Evolutionary conservation across 768 basidiomycete genomes (phyloP).

Genomic region (Auriscalpium microsporum): DNA sequence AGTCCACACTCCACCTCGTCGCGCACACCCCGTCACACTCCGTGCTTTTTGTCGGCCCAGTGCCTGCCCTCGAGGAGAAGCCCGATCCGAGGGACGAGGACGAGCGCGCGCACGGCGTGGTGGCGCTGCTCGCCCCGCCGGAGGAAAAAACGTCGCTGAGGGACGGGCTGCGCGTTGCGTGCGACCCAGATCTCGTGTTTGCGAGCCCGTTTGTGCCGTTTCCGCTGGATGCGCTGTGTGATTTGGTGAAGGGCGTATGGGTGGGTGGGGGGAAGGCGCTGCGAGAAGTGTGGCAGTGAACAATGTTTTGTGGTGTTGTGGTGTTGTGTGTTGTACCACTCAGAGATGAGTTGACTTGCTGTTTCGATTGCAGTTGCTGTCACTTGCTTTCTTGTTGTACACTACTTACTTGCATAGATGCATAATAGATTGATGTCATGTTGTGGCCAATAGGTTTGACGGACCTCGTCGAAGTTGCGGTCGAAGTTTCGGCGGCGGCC

Average conservation of each 20-base stretch:
- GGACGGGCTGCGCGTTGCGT: neutral
- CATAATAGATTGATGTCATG: too few relatives aligned
- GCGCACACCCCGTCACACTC: constrained; percentile 25
- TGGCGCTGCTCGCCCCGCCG: neutral
- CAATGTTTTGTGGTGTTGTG: neutral
- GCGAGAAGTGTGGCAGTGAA: neutral
- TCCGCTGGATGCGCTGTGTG: neutral
- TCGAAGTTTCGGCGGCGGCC: too few relatives aligned
- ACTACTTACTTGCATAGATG: too few relatives aligned
- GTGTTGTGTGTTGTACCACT: too few relatives aligned
- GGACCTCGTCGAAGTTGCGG: too few relatives aligned
- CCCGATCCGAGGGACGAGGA: neutral
- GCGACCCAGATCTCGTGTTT: neutral
- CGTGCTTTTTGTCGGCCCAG: constrained; percentile 24
- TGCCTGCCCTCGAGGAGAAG: neutral
- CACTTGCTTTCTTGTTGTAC: too few relatives aligned
- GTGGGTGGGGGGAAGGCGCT: neutral
- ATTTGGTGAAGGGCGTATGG: constrained; percentile 2
- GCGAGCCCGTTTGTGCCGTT: neutral
- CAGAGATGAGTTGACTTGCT: too few relatives aligned
- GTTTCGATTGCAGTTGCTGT: too few relatives aligned
- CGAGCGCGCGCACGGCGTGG: neutral
- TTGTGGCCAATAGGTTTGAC: too few relatives aligned
- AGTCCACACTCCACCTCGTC: constrained; percentile 30
- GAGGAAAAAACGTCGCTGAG: neutral